Percentiles rank a stretch among this genome's conserved stretches.
These are phyloP conservation scores for Elongisporangium undulatum DNA, from an alignment of 352 stramenopile species.

Conservation along the genomic window DNA sequence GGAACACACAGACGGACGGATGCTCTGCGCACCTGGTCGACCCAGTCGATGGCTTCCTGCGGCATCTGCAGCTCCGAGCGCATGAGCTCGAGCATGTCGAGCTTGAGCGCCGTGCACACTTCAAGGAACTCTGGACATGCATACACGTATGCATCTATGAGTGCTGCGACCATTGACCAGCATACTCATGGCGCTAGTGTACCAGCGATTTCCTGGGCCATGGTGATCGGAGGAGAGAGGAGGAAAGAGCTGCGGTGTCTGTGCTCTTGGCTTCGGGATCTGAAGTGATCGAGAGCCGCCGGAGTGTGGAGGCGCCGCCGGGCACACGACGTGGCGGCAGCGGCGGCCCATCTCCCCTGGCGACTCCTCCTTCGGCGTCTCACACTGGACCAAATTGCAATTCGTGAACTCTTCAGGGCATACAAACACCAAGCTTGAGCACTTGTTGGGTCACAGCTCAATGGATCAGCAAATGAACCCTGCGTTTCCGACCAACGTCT, in stretches of 20 bases:
- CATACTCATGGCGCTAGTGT: neutral
- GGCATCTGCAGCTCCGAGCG: conserved; percentile 62
- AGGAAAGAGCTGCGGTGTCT: neutral
- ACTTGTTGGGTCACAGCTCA: neutral
- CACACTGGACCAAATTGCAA: neutral
- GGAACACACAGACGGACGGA: neutral
- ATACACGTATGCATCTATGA: neutral
- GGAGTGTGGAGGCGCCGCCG: neutral
- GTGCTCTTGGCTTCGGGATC: neutral
- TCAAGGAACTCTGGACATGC: conserved; percentile 65
- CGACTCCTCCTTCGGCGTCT: neutral
- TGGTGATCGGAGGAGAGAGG: neutral
- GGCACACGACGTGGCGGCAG: neutral
- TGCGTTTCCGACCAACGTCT: neutral
- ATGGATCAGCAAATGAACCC: neutral
- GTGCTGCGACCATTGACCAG: neutral
- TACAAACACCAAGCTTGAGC: neutral
- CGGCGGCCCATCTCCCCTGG: neutral
- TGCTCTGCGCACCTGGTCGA: conserved; percentile 32
- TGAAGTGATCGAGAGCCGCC: neutral
- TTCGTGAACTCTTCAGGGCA: neutral
- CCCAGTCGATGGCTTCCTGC: conserved; percentile 75
- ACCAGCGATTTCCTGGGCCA: neutral
- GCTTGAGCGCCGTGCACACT: conserved; percentile 68
- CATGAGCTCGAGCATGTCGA: conserved; percentile 70